These are phyloP conservation scores for Globisporangium polare DNA, from an alignment of 352 stramenopile genomes.

Conservation along the genomic window DNA sequence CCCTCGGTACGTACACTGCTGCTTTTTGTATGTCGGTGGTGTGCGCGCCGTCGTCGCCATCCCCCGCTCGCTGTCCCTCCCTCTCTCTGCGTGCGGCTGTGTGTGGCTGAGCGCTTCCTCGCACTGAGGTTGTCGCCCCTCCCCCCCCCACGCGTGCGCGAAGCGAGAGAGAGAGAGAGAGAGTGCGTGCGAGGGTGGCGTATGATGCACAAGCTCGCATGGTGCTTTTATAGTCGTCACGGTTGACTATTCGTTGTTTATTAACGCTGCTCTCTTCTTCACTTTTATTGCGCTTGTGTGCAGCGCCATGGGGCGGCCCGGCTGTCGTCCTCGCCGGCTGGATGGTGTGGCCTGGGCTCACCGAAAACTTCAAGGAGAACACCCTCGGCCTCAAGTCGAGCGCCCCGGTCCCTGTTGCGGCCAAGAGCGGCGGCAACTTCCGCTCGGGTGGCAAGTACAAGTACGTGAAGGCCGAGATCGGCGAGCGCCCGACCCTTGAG, in stretches of 20 bases:
- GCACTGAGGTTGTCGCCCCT: neutral
- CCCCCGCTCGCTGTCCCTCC: neutral
- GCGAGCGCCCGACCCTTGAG: constrained; percentile 65
- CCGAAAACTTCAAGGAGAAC: constrained; percentile 70
- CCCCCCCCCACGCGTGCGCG: neutral
- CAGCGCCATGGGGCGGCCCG: constrained; percentile 54
- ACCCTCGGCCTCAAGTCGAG: constrained; percentile 51
- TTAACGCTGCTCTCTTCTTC: neutral
- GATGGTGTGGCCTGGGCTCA: constrained; percentile 71
- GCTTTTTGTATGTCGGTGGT: neutral
- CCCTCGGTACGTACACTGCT: constrained; percentile 36
- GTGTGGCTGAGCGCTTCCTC: neutral
- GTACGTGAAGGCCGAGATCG: constrained; percentile 67
- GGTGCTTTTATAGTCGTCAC: neutral
- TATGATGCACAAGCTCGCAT: neutral
- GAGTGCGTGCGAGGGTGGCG: neutral
- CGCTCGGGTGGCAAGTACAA: constrained; percentile 72
- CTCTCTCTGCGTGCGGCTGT: neutral
- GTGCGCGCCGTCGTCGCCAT: neutral
- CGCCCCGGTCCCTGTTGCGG: constrained; percentile 14
- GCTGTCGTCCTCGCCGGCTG: constrained; percentile 47
- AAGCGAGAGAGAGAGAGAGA: neutral
- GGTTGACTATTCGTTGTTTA: neutral
- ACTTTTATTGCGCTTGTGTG: neutral
- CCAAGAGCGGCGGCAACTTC: constrained; percentile 33